phyloP scores from a whole-genome alignment of 345 rosid species.

The Rubroshorea leprosula region DNA sequence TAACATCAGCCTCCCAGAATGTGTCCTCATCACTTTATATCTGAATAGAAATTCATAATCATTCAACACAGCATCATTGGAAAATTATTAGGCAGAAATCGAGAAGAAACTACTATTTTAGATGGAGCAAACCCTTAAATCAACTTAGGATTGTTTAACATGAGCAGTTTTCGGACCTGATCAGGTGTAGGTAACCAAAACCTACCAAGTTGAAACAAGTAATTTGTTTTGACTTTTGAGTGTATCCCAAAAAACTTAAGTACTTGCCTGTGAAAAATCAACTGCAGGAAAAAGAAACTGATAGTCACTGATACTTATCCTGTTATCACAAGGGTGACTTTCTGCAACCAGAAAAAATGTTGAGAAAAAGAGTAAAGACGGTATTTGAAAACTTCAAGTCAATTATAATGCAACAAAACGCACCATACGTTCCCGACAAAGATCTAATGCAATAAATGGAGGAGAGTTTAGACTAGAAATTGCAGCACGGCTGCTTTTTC shows the following conservation, averaged over 20 bases:
- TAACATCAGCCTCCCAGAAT: conserved; percentile 70
- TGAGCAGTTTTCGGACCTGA: too few relatives aligned
- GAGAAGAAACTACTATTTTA: too few relatives aligned
- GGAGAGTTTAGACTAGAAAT: conserved; percentile 81
- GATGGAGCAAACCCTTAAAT: too few relatives aligned
- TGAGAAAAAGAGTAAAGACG: neutral
- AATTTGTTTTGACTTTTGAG: too few relatives aligned
- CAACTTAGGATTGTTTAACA: too few relatives aligned
- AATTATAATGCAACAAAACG: conserved; percentile 11
- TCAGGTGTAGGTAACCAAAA: conserved; percentile 2
- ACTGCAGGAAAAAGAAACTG: conserved; percentile 84
- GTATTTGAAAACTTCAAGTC: too few relatives aligned
- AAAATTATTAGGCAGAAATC: neutral
- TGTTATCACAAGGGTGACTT: conserved; percentile 84
- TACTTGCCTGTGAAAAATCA: conserved; percentile 90
- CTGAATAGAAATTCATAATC: conserved; percentile 37
- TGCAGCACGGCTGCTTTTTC: conserved; percentile 65
- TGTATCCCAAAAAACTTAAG: too few relatives aligned
- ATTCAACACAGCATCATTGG: conserved; percentile 9
- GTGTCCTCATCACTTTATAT: conserved; percentile 71
- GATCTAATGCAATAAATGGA: conserved; percentile 74
- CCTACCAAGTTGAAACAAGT: too few relatives aligned
- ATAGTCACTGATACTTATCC: conserved; percentile 71
- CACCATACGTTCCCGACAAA: conserved; percentile 96
- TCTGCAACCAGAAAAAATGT: conserved; percentile 38